Base-by-base conservation (phyloP, 352 stramenopile species). In the Phytopythium ostracodes region DNA sequence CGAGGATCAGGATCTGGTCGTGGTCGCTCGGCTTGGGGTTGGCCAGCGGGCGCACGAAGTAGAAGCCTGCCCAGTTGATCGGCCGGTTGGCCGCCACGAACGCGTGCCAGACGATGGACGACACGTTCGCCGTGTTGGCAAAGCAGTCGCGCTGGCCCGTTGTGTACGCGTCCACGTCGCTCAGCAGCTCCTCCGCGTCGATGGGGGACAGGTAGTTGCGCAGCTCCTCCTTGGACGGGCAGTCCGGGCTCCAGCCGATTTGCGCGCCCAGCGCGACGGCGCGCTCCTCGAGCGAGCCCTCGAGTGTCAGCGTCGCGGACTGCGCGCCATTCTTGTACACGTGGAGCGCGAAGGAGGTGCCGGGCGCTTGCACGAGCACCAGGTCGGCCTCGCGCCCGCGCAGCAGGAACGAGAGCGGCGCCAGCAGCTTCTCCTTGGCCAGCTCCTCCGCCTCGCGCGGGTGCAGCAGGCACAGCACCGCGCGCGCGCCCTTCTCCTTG, bases 41-140 rank as follows among this genome's bases (percentile, higher is more conserved):
- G 15, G 62, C 67, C 24, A 92, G 70, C 44, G 83, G 81, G 8
- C 85, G 77, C 11, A 87, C 70, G 46, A 88, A 91, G 75, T 94
- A 94, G 66, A 94, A 90, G 14, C 85, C 85, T 1, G 73, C 77
- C 85, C 85, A 94, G 71, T 94, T 94, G 58, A 92, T 82, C 11
- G 81, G 66, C 12, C 84, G 83, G 49, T 68, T 50, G 12, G 79
- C 85, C 6, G 79, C 68, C 31, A 75, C 59, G 62, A 94, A 92
- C 22, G 85, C 85, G 57, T 91, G 77, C 85, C 85, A 94, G 70
- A 92, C 85, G 59, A 91, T 88, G 18, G 85, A 75, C 31, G 85
- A 79, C 17, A 91, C 83, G 63, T 94, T 94, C 56, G 85, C 81
- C 38, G 81, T 72, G 63, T 94, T 94, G 44, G 85, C 79, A 31